These are phyloP conservation scores for Hibiscus tridactylites DNA, from an alignment of 345 rosid species.

Conservation along the genomic window DNA sequence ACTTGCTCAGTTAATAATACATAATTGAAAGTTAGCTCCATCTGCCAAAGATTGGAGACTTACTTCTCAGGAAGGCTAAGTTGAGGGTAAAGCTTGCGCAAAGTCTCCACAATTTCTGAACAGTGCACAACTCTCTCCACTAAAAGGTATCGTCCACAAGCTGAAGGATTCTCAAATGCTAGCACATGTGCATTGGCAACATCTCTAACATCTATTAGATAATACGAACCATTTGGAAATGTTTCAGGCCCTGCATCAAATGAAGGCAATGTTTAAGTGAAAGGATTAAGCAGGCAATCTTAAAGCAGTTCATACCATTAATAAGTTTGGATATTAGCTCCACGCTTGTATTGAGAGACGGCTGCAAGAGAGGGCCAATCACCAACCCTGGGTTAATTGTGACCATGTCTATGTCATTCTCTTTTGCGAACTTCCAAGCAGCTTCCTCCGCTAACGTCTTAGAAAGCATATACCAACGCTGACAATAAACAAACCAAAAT, in stretches of 20 bases:
- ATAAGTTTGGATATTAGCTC: slow-evolving; percentile 16
- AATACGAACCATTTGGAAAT: slow-evolving; percentile 4
- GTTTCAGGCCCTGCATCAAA: slow-evolving; percentile 1
- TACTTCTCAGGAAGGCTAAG: slow-evolving; percentile 20
- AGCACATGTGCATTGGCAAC: slow-evolving; percentile 41
- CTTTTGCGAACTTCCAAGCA: slow-evolving; percentile 35
- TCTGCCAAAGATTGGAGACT: not conserved
- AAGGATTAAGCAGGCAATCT: too few relatives aligned
- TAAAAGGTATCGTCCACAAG: slow-evolving; percentile 32
- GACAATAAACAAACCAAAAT: not conserved
- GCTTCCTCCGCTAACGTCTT: slow-evolving; percentile 42
- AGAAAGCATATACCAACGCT: slow-evolving; percentile 32
- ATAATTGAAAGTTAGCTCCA: not conserved
- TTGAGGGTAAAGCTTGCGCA: slow-evolving; percentile 20
- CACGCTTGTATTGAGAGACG: slow-evolving; percentile 23
- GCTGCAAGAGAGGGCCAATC: slow-evolving; percentile 40
- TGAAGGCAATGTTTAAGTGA: not conserved
- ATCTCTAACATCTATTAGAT: slow-evolving; percentile 43
- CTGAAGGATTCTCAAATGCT: slow-evolving; percentile 40
- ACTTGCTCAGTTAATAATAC: not conserved
- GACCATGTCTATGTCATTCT: slow-evolving; percentile 36
- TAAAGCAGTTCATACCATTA: slow-evolving; percentile 8
- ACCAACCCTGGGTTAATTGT: slow-evolving; percentile 30
- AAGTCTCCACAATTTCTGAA: slow-evolving; percentile 6
- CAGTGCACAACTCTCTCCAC: slow-evolving; percentile 20